A percentile compares a stretch with the other conserved stretches of the same genome.
Evolutionary conservation across 2,329 filamentous ascomycete species (phyloP).

Genomic region (Cucurbitaria berberidis): DNA sequence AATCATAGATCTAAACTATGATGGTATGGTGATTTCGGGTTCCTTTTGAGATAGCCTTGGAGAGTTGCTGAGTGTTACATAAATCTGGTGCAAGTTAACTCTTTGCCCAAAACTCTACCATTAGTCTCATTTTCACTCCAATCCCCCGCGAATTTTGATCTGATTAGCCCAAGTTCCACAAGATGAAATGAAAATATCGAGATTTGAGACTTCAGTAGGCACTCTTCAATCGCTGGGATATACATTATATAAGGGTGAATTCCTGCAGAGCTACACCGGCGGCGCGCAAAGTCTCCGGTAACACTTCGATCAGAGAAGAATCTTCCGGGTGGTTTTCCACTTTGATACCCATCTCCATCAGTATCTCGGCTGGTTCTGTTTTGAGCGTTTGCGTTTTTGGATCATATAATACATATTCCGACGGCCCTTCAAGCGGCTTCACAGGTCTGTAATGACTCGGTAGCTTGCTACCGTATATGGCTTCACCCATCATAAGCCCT

Average conservation of each 20-base stretch:
- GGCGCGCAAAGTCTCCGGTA: slow-evolving; percentile 7
- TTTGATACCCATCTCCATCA: slow-evolving; percentile 7
- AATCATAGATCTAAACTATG: too few species aligned
- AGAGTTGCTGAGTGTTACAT: too few species aligned
- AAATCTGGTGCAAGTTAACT: too few species aligned
- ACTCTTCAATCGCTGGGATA: too few species aligned
- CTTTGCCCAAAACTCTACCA: too few species aligned
- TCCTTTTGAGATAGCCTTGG: too few species aligned
- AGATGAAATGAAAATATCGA: too few species aligned
- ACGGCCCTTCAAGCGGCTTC: not conserved
- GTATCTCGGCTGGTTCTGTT: slow-evolving; percentile 6
- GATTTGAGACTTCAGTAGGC: too few species aligned
- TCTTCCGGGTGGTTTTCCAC: slow-evolving; percentile 5
- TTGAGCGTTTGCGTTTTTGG: not conserved
- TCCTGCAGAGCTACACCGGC: slow-evolving; percentile 5
- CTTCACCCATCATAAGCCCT: slow-evolving; percentile 8
- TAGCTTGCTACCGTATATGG: slow-evolving; percentile 3
- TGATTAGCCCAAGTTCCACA: too few species aligned
- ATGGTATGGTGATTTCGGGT: too few species aligned
- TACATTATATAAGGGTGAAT: slow-evolving; percentile 4
- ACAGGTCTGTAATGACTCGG: not conserved
- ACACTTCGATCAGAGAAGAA: slow-evolving; percentile 3
- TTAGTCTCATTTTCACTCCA: too few species aligned
- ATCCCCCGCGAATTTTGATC: too few species aligned
- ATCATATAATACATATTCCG: not conserved